A percentile compares a stretch with the other conserved stretches of the same genome.
These are phyloP conservation scores for Exophiala xenobiotica DNA, from an alignment of 2,329 filamentous ascomycete species.

Conservation along the genomic window DNA sequence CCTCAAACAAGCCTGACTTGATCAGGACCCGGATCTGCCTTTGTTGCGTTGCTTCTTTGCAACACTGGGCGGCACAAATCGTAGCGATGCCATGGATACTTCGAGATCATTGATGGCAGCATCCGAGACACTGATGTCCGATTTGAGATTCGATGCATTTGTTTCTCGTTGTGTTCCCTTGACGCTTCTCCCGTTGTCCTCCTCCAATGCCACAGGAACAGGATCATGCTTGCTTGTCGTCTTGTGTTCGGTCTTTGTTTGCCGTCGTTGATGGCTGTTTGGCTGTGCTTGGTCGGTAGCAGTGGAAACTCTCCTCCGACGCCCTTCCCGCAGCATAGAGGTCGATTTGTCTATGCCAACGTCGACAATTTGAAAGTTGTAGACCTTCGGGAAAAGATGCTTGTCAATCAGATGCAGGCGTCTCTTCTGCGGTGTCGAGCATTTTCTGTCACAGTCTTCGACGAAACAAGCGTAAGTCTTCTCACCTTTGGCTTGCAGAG, in stretches of 20 bases:
- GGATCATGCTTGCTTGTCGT: conserved; percentile 11
- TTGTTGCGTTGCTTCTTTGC: conserved; percentile 32
- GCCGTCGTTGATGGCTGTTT: conserved; percentile 31
- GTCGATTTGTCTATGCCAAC: conserved; percentile 80
- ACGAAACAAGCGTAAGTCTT: conserved; percentile 91
- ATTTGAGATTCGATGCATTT: conserved; percentile 9
- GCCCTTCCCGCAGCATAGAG: conserved; percentile 68
- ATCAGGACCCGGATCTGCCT: not conserved
- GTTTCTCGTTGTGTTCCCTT: not conserved
- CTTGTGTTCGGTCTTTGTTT: conserved; percentile 2
- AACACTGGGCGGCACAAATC: conserved; percentile 46
- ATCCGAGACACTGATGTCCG: conserved; percentile 26
- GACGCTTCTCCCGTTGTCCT: not conserved
- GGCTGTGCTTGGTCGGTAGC: conserved; percentile 36
- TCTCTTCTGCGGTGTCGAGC: conserved; percentile 78
- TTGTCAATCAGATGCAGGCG: conserved; percentile 90
- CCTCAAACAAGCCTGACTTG: not conserved
- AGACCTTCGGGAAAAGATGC: conserved; percentile 84
- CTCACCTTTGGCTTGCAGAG: conserved; percentile 74
- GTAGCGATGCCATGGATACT: conserved; percentile 45
- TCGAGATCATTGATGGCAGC: conserved; percentile 40
- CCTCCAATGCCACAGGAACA: conserved; percentile 1
- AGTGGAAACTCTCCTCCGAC: conserved; percentile 37
- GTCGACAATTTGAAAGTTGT: conserved; percentile 83
- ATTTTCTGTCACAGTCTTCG: conserved; percentile 81